phyloP scores from a whole-genome alignment of 148 eudicot genomes.

The Rhododendron ovatum region DNA sequence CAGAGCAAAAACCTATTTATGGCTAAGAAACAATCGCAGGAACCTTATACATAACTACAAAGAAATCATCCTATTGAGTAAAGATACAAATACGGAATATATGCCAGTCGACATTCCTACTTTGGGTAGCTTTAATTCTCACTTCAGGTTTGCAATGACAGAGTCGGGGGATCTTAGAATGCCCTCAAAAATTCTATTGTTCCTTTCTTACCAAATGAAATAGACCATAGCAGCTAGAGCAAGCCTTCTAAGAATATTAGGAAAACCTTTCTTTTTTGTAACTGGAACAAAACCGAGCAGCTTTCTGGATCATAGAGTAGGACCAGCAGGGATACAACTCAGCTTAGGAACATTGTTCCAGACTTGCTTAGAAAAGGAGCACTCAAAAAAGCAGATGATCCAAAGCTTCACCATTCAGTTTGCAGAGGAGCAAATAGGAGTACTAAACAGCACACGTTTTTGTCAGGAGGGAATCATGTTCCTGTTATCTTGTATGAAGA shows the following conservation, averaged over 20 bases:
- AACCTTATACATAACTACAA: neutral
- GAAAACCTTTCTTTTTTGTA: neutral
- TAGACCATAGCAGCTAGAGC: neutral
- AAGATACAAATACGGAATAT: neutral
- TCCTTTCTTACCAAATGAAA: neutral
- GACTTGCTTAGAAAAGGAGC: neutral
- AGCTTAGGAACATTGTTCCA: neutral
- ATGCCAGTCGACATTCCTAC: neutral
- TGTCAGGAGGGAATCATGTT: neutral
- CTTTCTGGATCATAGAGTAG: neutral
- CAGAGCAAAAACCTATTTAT: neutral
- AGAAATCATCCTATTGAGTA: neutral
- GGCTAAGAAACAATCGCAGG: neutral
- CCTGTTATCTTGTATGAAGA: neutral
- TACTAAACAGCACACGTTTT: neutral
- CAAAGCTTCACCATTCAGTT: neutral
- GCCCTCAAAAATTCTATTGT: neutral
- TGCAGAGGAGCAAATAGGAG: neutral
- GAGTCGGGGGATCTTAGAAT: neutral
- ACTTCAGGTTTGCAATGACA: neutral
- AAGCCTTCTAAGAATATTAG: neutral
- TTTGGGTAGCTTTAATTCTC: slow-evolving; percentile 1
- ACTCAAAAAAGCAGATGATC: neutral
- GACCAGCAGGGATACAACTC: neutral
- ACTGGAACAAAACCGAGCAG: neutral